Percentiles rank a stretch among this genome's conserved stretches.
phyloP scores from a whole-genome alignment of 306 rosid species.

The Prunus mira region DNA sequence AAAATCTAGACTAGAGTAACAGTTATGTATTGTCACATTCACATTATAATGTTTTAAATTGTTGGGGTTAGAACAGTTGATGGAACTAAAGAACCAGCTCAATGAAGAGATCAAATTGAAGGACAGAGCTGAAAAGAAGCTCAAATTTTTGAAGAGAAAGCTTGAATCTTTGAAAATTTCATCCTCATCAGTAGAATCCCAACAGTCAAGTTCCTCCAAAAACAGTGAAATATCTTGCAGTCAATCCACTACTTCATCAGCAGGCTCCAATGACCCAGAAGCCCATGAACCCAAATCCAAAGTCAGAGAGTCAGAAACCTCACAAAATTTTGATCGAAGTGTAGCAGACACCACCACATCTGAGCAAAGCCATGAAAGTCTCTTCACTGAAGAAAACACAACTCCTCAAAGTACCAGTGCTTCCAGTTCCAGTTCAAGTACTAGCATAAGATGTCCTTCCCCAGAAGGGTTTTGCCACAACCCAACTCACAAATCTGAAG shows the following conservation, averaged over 20 bases:
- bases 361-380: slow-evolving; percentile 26
- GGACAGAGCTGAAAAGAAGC: slow-evolving; percentile 72
- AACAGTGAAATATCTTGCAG: slow-evolving; percentile 43
- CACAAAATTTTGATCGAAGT: slow-evolving; percentile 17
- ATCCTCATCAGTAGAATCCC: slow-evolving; percentile 34
- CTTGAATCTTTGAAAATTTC: slow-evolving; percentile 46
- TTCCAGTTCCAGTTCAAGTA: slow-evolving; percentile 8
- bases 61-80: slow-evolving; percentile 37
- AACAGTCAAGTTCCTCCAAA: slow-evolving; percentile 44
- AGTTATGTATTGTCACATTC: not conserved
- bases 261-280: slow-evolving; percentile 39
- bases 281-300: slow-evolving; percentile 26
- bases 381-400: slow-evolving; percentile 26
- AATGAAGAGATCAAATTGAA: slow-evolving; percentile 56
- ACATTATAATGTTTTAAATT: not conserved
- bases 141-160: slow-evolving; percentile 51
- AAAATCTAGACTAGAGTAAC: not conserved
- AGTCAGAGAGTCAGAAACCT: slow-evolving; percentile 16
- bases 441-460: slow-evolving; percentile 22
- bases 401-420: slow-evolving; percentile 29
- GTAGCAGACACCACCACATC: slow-evolving; percentile 25
- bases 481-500: slow-evolving; percentile 25
- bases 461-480: slow-evolving; percentile 17
- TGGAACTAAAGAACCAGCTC: slow-evolving; percentile 55
- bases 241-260: slow-evolving; percentile 34